These are phyloP conservation scores for Pythium sukuiense DNA, from an alignment of 352 stramenopile genomes.

Conservation along the genomic window DNA sequence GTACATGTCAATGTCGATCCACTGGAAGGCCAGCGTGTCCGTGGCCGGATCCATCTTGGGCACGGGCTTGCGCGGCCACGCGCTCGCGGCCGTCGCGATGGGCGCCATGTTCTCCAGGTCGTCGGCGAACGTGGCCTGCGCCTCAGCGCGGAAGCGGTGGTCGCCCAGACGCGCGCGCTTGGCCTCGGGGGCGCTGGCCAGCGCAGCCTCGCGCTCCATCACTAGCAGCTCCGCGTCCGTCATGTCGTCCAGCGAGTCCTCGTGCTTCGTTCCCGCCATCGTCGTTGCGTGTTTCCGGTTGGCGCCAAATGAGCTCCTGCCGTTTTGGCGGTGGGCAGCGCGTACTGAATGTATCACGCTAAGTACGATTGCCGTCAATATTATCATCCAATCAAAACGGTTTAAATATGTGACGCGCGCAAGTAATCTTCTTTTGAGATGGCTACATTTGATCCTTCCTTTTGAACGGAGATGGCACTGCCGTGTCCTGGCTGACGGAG, in stretches of 20 bases:
- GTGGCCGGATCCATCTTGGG: constrained; percentile 33
- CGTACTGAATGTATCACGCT: background rate
- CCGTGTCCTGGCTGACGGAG: no score
- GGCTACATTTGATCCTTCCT: no score
- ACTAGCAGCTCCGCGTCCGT: constrained; percentile 24
- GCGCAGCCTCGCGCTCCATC: constrained; percentile 20
- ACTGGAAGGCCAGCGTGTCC: constrained; percentile 89
- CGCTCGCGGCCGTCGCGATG: constrained; percentile 57
- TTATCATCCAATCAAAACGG: background rate
- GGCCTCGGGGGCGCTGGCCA: background rate
- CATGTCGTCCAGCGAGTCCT: constrained; percentile 20
- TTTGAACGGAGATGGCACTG: no score
- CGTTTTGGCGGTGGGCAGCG: constrained; percentile 5
- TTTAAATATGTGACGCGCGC: constrained; percentile 4
- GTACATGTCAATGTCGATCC: constrained; percentile 99
- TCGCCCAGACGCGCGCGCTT: constrained; percentile 27
- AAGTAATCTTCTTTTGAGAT: background rate
- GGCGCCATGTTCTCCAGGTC: constrained; percentile 63
- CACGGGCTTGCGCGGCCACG: constrained; percentile 60
- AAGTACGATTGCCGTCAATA: constrained; percentile 10
- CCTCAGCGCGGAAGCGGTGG: constrained; percentile 25
- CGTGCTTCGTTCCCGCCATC: constrained; percentile 29
- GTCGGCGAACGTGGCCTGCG: constrained; percentile 43
- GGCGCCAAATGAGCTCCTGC: constrained; percentile 25
- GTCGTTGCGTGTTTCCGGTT: constrained; percentile 6